Base-by-base conservation (phyloP, 1,139 yeast species). In the Suhomyces maxii region DNA sequence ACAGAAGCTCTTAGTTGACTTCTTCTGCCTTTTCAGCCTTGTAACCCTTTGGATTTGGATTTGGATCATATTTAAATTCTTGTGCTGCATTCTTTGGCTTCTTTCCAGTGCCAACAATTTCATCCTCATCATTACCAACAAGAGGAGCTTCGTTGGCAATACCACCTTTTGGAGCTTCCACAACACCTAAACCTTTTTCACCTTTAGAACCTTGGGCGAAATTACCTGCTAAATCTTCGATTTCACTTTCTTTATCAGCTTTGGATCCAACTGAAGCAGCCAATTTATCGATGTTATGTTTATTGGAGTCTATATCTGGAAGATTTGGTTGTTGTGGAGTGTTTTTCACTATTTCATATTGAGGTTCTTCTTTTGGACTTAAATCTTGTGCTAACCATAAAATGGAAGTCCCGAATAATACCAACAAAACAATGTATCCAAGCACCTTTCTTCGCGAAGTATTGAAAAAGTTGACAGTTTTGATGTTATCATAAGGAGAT, bases 101-200 rank as follows among this genome's bases (percentile, higher is more conserved):
- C 48, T 56, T 60, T 12, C 63, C 64, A 7, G 58, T 60, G 2
- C 62, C 58, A 31, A 70, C 60, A 23, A 70, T 59, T 42, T 58
- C 53, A 30, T 67, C 76, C 48, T 69, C 76, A 54, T 73, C 73
- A 46, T 64, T 71, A 7, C 79, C 79, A 2, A 74, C 79, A 1
- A 73, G 51, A 10, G 76, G 72, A 0, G 73, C 79, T 52, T 75
- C 80, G 55, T 75, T 75, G 35, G 79, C 80, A 43, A 73, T 64
- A 2, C 80, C 80, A 3, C 80, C 80, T 54, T 71, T 74, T n/a
- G 80, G 79, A 4, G 80, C 80, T 51, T 75, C 79, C 10, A 58
- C 64, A 2, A 75, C 71, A 4, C 78, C 79, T 35, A 62, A 51
- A 1, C 78, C 79, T 40, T 68, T 67, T 43, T 73, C 73, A 6